Base-by-base conservation (phyloP, 2,329 filamentous ascomycete genomes). In the Botrytis byssoidea region DNA sequence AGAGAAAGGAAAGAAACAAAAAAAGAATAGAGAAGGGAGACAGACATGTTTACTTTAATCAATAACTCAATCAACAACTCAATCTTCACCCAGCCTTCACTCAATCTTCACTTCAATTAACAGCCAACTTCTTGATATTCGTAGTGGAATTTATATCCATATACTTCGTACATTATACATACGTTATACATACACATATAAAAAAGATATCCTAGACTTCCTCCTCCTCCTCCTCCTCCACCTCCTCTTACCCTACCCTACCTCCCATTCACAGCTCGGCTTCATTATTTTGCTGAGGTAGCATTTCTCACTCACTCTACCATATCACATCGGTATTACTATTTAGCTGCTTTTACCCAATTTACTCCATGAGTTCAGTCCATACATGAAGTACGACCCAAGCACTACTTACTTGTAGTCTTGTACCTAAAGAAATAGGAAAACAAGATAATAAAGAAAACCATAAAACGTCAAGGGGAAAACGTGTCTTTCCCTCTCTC, bases 291-390 rank as follows among this genome's bases (percentile, higher is more conserved):
- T n/a, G 12, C 22, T n/a, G n/a, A 25, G 60, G 60, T 63, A 42
- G 60, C 60, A 63, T 51, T 63, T 63, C 29, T 29, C 37, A 42
- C 42, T 63, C 37, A 42, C 42, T 63, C 37, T 29, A 6, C 55
- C 25, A 44, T 64, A 64, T 63, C 60, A 44, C 42, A 64, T 63
- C 60, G 60, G 60, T n/a, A 63, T 63, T 63, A 64, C 61, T 64
- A 10, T 37, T 16, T 16, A 18, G n/a, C 51, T 29, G 25, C 51
- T 1, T 61, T 8, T n/a, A 37, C 9, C 59, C 4, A 35, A 59
- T 3, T n/a, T 29, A 63, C 60, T 63, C 35, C 40, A 63, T 60
- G 29, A n/a, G n/a, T n/a, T n/a, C n/a, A 63, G 37, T 63, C 35
- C 40, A 63, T 61, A 61, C 32, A 63, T n/a, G 7, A 25, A 25